A percentile compares a stretch with the other conserved stretches of the same genome.
These are phyloP conservation scores for Hondaea fermentalgiana DNA, from an alignment of 108 stramenopile species.

Conservation along the genomic window DNA sequence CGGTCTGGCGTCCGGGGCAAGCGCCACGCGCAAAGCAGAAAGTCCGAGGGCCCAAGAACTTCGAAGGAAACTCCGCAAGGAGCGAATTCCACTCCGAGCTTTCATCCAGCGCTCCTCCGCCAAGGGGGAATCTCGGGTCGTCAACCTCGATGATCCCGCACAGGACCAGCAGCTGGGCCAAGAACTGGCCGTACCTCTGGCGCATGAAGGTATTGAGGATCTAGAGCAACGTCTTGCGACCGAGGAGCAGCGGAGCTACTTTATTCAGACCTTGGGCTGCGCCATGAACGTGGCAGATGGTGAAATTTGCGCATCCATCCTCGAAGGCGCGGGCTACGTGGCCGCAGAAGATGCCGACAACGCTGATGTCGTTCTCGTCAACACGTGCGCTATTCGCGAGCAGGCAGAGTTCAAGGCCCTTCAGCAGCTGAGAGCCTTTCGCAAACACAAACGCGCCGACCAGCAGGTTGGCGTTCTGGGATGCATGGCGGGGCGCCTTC, in stretches of 20 bases:
- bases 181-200: too few relatives aligned
- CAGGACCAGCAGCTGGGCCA: too few relatives aligned
- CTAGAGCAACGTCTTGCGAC: background rate
- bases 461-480: constrained; percentile 88
- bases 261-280: constrained; percentile 96
- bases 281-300: constrained; percentile 96
- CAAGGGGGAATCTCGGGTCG: background rate
- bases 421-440: constrained; percentile 21
- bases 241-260: constrained; percentile 46
- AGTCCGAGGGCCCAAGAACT: background rate
- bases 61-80: background rate
- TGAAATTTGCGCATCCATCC: constrained; percentile 79
- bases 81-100: background rate
- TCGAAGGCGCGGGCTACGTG: constrained; percentile 36
- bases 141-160: too few relatives aligned
- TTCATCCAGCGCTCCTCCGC: background rate
- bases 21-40: background rate
- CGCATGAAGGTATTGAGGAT: background rate
- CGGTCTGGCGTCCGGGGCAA: background rate
- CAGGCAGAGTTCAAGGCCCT: constrained; percentile 69
- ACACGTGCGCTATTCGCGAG: constrained; percentile 98
- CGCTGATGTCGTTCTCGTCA: constrained; percentile 78
- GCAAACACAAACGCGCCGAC: constrained; percentile 13
- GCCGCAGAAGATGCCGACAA: constrained; percentile 37
- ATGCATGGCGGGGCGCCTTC: constrained; percentile 97